Conservation (phyloP, 345 rosid species). For the Pistacia atlantica region DNA sequence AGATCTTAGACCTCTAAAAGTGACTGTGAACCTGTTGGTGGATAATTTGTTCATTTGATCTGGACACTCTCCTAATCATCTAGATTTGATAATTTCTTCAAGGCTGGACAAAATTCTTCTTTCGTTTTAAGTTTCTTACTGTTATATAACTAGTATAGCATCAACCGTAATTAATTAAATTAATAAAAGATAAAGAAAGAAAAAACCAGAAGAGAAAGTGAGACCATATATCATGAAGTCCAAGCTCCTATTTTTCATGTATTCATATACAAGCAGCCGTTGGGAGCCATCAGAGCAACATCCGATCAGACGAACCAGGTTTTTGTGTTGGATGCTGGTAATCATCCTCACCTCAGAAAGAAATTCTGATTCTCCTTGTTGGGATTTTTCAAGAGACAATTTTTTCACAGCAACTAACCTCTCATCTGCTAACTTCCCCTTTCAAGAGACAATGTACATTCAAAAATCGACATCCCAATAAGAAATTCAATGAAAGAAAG, state of each 20-base stretch:
- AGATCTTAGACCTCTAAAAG: background rate
- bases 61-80: background rate
- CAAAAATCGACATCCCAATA: background rate
- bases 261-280: conserved; percentile 65
- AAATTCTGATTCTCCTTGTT: conserved; percentile 70
- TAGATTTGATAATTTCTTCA: background rate
- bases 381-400: conserved; percentile 54
- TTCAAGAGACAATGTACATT: background rate
- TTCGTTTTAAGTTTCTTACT: background rate
- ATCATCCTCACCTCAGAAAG: conserved; percentile 72
- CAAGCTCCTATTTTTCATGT: conserved; percentile 65
- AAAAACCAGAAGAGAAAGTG: background rate
- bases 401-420: conserved; percentile 54
- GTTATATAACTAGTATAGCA: background rate
- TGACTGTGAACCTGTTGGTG: background rate
- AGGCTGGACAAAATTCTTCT: too few species aligned
- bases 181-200: background rate
- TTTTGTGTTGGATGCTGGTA: conserved; percentile 78
- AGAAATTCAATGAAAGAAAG: background rate
- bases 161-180: background rate
- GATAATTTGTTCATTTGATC: background rate
- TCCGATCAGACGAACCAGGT: conserved; percentile 67
- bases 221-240: conserved; percentile 60
- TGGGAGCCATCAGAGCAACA: conserved; percentile 68
- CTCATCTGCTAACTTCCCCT: conserved; percentile 66